Conservation (phyloP, 352 stramenopile genomes). For the Globisporangium nagaii region DNA sequence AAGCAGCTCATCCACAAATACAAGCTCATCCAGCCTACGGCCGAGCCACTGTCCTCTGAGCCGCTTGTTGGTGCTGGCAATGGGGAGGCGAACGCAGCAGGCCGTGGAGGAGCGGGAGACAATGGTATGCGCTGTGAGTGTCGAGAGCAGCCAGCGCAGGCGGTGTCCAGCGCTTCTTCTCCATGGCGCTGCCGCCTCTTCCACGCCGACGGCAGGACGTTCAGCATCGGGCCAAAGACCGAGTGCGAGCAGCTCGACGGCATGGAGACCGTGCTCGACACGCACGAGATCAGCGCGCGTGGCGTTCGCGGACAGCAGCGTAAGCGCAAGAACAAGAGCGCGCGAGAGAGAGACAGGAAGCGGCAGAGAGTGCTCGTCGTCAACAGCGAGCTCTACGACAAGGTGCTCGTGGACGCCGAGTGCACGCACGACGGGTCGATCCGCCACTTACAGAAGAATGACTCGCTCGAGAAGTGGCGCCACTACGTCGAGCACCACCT, state of each 20-base stretch:
- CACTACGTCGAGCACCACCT: constrained; percentile 73
- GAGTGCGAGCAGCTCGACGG: constrained; percentile 30
- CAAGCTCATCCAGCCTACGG: constrained; percentile 46
- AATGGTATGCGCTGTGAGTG: no score
- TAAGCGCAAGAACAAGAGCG: constrained; percentile 92
- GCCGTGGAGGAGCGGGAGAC: not conserved
- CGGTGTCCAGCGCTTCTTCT: not conserved
- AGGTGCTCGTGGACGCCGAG: constrained; percentile 94
- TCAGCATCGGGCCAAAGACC: constrained; percentile 47
- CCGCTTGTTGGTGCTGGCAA: not conserved
- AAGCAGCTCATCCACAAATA: constrained; percentile 92
- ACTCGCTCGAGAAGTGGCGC: constrained; percentile 63
- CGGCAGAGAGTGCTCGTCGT: constrained; percentile 23
- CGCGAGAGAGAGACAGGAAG: constrained; percentile 51
- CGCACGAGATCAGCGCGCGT: constrained; percentile 47
- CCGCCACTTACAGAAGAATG: constrained; percentile 76
- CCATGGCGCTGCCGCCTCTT: constrained; percentile 72
- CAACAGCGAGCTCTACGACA: constrained; percentile 76
- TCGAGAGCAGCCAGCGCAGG: not conserved
- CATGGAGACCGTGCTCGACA: constrained; percentile 60
- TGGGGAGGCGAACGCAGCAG: not conserved
- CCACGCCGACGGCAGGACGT: constrained; percentile 72
- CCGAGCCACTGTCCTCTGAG: not conserved
- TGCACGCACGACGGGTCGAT: constrained; percentile 94
- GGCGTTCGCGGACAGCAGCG: constrained; percentile 29